These are phyloP conservation scores for Penicillium ucsense DNA, from an alignment of 495 filamentous ascomycete genomes.

Conservation along the genomic window DNA sequence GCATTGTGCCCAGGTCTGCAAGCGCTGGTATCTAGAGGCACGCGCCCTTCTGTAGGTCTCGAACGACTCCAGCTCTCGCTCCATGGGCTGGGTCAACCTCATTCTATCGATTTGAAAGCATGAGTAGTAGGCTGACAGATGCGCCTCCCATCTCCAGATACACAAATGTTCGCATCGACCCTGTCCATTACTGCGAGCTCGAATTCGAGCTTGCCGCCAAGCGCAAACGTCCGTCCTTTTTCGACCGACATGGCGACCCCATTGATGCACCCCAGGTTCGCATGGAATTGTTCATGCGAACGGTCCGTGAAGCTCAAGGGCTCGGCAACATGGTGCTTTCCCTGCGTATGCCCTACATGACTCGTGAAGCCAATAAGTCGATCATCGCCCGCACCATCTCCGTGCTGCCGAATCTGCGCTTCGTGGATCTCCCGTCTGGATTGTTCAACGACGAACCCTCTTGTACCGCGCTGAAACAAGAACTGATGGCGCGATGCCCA, in stretches of 20 bases:
- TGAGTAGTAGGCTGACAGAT: too few relatives aligned
- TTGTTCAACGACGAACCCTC: slow-evolving; percentile 69
- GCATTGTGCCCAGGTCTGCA: slow-evolving; percentile 62
- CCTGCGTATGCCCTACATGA: slow-evolving; percentile 94
- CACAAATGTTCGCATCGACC: slow-evolving; percentile 80
- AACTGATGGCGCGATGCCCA: slow-evolving; percentile 72
- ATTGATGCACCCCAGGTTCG: slow-evolving; percentile 70
- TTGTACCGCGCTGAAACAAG: slow-evolving; percentile 66
- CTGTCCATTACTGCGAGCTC: slow-evolving; percentile 87
- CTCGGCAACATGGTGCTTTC: slow-evolving; percentile 60
- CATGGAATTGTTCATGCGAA: slow-evolving; percentile 66
- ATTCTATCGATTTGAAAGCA: too few relatives aligned
- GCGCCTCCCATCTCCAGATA: slow-evolving; percentile 45
- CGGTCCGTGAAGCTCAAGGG: slow-evolving; percentile 62
- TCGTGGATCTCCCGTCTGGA: slow-evolving; percentile 77
- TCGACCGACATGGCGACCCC: slow-evolving; percentile 64
- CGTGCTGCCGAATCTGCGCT: slow-evolving; percentile 74
- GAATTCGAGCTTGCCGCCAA: slow-evolving; percentile 70
- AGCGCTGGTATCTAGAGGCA: slow-evolving; percentile 56
- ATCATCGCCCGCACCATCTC: slow-evolving; percentile 79
- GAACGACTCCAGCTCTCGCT: too few relatives aligned
- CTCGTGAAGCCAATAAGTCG: slow-evolving; percentile 74
- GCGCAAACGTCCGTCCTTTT: slow-evolving; percentile 64
- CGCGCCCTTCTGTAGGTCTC: slow-evolving; percentile 42
- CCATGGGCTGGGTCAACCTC: too few relatives aligned